Evolutionary conservation across 139 green algal genomes (phyloP).

Genomic region (Edaphochlamys debaryana): DNA sequence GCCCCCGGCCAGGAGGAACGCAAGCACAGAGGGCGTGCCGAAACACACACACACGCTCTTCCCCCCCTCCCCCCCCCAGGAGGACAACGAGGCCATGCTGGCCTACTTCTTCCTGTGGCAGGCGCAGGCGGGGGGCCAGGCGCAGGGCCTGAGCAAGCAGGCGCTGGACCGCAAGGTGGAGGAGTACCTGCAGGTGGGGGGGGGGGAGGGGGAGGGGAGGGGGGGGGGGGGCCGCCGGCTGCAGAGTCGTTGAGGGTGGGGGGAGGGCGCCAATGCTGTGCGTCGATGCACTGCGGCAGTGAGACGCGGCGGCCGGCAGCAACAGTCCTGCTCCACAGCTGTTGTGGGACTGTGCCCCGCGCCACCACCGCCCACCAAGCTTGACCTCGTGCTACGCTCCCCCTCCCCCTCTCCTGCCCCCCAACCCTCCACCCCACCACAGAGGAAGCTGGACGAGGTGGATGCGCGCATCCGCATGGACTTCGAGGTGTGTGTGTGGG

Average conservation of each 20-base stretch:
- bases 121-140: conserved; percentile 26
- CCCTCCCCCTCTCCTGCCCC: neutral
- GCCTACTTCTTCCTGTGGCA: conserved; percentile 67
- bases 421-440: neutral
- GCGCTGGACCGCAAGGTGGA: conserved; percentile 49
- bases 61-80: conserved; percentile 16
- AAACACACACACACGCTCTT: neutral
- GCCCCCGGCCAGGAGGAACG: no score
- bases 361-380: no score
- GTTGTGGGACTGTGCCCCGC: no score
- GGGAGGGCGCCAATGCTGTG: neutral
- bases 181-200: conserved; percentile 47
- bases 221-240: no score
- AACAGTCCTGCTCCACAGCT: neutral
- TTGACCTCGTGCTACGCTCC: no score
- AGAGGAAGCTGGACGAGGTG: conserved; percentile 26
- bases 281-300: no score
- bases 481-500: no score
- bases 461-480: conserved; percentile 18
- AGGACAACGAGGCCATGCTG: conserved; percentile 66
- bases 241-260: no score
- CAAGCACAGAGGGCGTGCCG: neutral
- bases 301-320: no score
- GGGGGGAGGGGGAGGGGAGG: no score
- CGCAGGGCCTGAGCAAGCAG: conserved; percentile 22